Percentiles rank a stretch among this genome's conserved stretches.
Conservation (phyloP, 192 early-diverging fungal species). For the Backusella macrospora region DNA sequence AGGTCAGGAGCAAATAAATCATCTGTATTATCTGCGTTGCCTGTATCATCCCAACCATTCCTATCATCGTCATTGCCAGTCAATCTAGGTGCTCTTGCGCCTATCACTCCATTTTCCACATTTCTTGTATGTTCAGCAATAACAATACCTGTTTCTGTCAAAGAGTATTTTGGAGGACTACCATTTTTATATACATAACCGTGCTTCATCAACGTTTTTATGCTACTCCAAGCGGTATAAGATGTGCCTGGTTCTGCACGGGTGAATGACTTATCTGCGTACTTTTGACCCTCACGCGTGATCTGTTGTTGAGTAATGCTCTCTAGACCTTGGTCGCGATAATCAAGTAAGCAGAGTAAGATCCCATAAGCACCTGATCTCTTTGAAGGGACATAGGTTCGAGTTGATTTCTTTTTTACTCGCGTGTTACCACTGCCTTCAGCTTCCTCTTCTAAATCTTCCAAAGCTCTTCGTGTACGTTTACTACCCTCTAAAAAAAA, state of each 20-base stretch:
- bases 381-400: constrained; percentile 74
- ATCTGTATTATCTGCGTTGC: no score
- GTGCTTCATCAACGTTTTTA: constrained; percentile 73
- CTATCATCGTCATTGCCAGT: no score
- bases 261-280: constrained; percentile 71
- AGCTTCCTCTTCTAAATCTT: neutral
- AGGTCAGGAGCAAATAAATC: no score
- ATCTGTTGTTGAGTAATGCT: constrained; percentile 73
- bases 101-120: neutral
- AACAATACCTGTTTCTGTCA: constrained; percentile 73
- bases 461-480: neutral
- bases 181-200: constrained; percentile 66
- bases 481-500: neutral
- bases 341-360: constrained; percentile 63
- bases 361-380: constrained; percentile 84
- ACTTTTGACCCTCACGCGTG: constrained; percentile 61
- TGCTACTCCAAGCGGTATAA: constrained; percentile 80
- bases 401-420: constrained; percentile 9
- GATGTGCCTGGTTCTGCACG: constrained; percentile 47
- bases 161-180: constrained; percentile 59
- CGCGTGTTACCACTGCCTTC: neutral
- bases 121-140: constrained; percentile 51
- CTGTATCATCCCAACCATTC: constrained; percentile 41
- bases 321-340: constrained; percentile 33
- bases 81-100: neutral